Base-by-base conservation (phyloP, 495 filamentous ascomycete species). In the Podospora appendiculata region DNA sequence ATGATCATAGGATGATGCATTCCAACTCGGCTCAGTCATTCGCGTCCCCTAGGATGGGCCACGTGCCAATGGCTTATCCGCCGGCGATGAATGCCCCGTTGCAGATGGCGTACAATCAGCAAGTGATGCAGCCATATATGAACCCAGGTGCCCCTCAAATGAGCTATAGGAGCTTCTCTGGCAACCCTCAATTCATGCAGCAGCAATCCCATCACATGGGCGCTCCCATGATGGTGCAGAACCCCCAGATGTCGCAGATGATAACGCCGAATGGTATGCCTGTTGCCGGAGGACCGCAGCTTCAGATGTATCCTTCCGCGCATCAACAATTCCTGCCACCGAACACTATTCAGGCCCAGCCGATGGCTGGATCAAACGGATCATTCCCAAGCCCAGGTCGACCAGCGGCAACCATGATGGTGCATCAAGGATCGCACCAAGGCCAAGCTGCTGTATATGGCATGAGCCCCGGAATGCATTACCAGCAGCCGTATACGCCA, bases 1-100 rank as follows among this genome's bases (percentile, higher is more conserved):
- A 94, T 53, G 87, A 88, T 51, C 89, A 93, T 62, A 81, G 88
- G 48, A 93, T 95, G 88, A 79, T 90, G 64, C 88, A 88, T 39
- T 85, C 84, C 1, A 89, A 85, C 33, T 83, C 85, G 16, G 85
- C 85, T 1, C 86, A 90, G 51, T 85, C 89, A 1, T 81, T 72
- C 58, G 85, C 84, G 5, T 95, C 91, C 8, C 90, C 91, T 32
- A 79, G 90, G 36, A 78, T 90, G 62, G 80, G 81, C 46, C 84
- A 79, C 45, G 75, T 78, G 11, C 77, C 80, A 35, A 79, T 90
- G 63, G 82, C 84, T 36, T 91, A 87, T 57, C 81, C 81, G 6
- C 84, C 80, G 4, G 80, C 81, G 6, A 88, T 90, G 80, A 77
- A 75, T 19, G 78, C 80, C 32, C 80, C 80, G 32, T 79, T 76